These are phyloP conservation scores for Myrica gale DNA, from an alignment of 306 rosid species.

Conservation along the genomic window DNA sequence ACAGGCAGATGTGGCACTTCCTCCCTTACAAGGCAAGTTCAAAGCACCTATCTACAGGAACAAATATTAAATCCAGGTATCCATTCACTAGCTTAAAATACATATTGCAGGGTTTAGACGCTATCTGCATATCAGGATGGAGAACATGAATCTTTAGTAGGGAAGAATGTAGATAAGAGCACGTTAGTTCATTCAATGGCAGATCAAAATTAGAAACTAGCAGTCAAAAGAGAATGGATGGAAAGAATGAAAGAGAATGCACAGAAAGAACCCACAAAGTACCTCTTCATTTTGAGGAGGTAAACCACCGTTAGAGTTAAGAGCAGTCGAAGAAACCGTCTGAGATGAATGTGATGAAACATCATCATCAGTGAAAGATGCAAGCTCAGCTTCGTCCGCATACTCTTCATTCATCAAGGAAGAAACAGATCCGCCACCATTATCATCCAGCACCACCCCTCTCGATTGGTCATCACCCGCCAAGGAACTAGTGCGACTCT, in stretches of 20 bases:
- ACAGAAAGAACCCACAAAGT: conserved; percentile 10
- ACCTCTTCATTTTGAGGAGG: conserved; percentile 63
- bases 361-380: conserved; percentile 83
- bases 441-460: conserved; percentile 44
- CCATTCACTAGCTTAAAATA: not conserved
- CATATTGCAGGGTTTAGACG: not conserved
- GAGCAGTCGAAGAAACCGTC: conserved; percentile 40
- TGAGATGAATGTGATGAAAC: conserved; percentile 84
- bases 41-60: not conserved
- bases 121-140: not conserved
- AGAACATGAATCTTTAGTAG: conserved; percentile 1
- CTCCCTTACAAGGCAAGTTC: not conserved
- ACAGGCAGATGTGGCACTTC: not conserved
- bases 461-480: conserved; percentile 50
- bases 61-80: no score
- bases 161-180: not conserved
- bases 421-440: conserved; percentile 60
- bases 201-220: conserved; percentile 15
- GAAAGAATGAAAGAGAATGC: no score
- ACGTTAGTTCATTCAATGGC: not conserved
- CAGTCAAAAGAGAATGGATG: conserved; percentile 11
- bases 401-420: conserved; percentile 64
- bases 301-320: conserved; percentile 37
- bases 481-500: conserved; percentile 41
- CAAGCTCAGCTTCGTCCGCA: conserved; percentile 73